Evolutionary conservation across 352 stramenopile genomes (phyloP), one percentile per base, ranked within the genome.

Genomic region (Pythium monospermum): DNA sequence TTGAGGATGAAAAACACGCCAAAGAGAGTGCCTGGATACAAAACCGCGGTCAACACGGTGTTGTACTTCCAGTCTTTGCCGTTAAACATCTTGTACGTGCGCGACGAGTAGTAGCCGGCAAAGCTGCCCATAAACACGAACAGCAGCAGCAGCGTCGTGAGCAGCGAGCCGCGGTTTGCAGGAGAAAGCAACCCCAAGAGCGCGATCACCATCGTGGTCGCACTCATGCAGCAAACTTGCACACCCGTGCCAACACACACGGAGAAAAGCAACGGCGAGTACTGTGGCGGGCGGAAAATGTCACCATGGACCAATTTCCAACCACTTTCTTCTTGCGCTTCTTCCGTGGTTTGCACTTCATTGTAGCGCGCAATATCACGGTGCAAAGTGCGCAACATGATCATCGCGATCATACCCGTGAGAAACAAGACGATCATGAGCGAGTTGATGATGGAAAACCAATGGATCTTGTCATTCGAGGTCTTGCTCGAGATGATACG

Each of bases 401-500:
- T 99, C 76, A 98, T 99, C 23, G 93, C 96, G 38, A 99, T 98
- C 62, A 99, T 98, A 53, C 95, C 96, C 6, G 96, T 99, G 40
- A 99, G 83, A 76, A 99, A 99, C 7, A 99, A 73, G 36, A 99
- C 97, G 66, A 99, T 99, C 94, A 99, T 98, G 49, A 99, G 85
- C 45, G 92, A 99, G 78, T 99, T 99, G 59, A 99, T 96, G 72
- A 99, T 99, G 54, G 94, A 96, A 76, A 99, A 99, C 78, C 97
- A 99, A 68, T 98, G 97, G 64, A 99, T 98, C 78, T 98, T 96
- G 63, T 99, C 96, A 68, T 99, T 97, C 35, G 94, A 87, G 69
- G 75, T 86, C 69, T 94, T 93, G 55, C 69, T 91, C 64, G 89
- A 94, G 66, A 99, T 94, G 80, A 99, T 99, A n/a, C 97, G 89